Base-by-base conservation (phyloP, 2,329 filamentous ascomycete genomes). In the Curvularia lunata region DNA sequence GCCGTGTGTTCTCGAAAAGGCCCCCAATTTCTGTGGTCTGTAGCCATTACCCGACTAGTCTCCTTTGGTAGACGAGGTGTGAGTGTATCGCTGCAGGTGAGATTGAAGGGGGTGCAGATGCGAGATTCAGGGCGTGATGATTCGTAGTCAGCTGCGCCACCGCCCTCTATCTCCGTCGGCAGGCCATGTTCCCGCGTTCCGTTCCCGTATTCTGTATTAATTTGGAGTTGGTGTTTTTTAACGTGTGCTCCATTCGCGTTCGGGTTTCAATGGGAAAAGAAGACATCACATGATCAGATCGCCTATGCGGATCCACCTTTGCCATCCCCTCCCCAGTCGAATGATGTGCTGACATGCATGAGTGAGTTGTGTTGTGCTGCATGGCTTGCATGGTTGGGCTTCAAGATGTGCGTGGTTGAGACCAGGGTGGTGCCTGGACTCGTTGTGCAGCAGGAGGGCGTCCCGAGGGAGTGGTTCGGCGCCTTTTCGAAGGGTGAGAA, bases 301-400 rank as follows among this genome's bases (percentile, higher is more conserved):
- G 16, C 12, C n/a, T 12, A 52, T 47, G 49, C 54, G 37, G 27
- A 42, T 52, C 21, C 18, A 37, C 32, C 13, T 46, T 23, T 46
- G n/a, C 37, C n/a, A 21, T 37, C 54, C 41, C 27, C 37, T 16
- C 28, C 27, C 25, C 48, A n/a, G 38, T 51, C 18, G 12, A 10
- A 28, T 12, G 37, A 50, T 50, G 51, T 42, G 49, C 54, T 53
- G 43, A 48, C 49, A 56, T 42, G 54, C 49, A 56, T 53, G 49
- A 43, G 27, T 38, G 45, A 40, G n/a, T 46, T 46, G 49, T 53
- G 49, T 56, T 56, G 43, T 48, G 51, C 54, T 52, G 54, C 54
- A 38, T 56, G 54, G 54, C 54, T 47, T 56, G 49, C 54, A 56
- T 56, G 54, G 54, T 56, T 56, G 49, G 54, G 54, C 54, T 53